Evolutionary conservation across 2,329 filamentous ascomycete genomes (phyloP), one percentile per base, ranked within the genome.

Genomic region (Eurotiales sp.): DNA sequence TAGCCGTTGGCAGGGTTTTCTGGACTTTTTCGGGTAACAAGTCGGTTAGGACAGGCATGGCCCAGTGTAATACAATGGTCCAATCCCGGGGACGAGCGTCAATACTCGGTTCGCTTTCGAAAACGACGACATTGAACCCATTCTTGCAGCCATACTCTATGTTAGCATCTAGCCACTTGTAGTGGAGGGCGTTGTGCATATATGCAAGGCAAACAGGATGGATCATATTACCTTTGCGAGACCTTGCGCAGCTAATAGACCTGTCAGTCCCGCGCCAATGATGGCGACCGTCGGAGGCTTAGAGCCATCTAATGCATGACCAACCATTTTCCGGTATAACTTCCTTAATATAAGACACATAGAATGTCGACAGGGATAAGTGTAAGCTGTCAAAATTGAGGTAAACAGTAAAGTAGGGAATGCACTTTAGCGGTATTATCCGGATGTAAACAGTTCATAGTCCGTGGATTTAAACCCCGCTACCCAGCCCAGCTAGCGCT

Each of bases 1-100:
- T 46, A 8, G 49, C 49, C n/a, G n/a, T 19, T 34, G 42, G 17
- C 14, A 51, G 25, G 3, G 30, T 19, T 3, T 46, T 41, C 15
- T 32, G 32, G 5, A 51, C 19, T 4, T 46, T 42, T 44, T 51
- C 49, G 2, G 43, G 25, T 14, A 51, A 29, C 21, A 51, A 46
- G 3, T 34, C 39, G 12, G 25, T 17, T 6, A 51, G 36, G 3
- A 27, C 11, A 15, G 49, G 49, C 42, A 51, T 23, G 4, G 49
- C 49, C 49, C 49, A 51, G n/a, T 51, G 49, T 21, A 51, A 22
- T 3, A 51, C 10, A 19, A 51, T 51, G 14, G 49, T 51, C 49
- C 49, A 51, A 39, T 51, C 49, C 5, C 49, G 42, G 12, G 30
- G 15, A 14, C 49, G 49, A 41, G 49, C 27, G 34, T 51, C 49